Base-by-base conservation (phyloP, 2,329 filamentous ascomycete genomes). In the Escovopsis sp. region DNA sequence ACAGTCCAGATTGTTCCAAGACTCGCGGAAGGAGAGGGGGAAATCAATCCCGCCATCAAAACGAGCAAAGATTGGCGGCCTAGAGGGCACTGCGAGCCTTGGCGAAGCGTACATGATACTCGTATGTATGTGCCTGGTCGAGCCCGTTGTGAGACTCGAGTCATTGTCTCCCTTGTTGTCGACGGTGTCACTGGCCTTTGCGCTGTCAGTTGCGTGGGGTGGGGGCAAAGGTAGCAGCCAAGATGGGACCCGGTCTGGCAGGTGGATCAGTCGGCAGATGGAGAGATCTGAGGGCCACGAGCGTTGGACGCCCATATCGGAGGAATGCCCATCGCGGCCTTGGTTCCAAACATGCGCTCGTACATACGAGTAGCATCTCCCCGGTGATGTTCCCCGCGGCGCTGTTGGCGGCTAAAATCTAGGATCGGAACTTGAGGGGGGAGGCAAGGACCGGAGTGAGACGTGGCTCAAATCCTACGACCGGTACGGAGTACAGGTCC, bases 351-450 rank as follows among this genome's bases (percentile, higher is more conserved):
- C 23, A 6, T 23, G 23, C 23, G 23, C 5, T 23, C 23, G 23
- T 23, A 23, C 23, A 23, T 23, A 23, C 23, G 23, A 23, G 23
- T 11, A 9, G 9, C 35, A 37, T 37, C 35, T 37, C 35, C 35
- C 35, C 23, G 15, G 8, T 6, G 15, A 6, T 23, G 12, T 19
- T 15, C 4, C 32, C 41, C 38, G 32, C 38, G 39, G 42, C 45
- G 45, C 45, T 39, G 42, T 35, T 43, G 42, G 45, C 45, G 45
- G 45, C 42, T 46, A 42, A 36, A 33, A 6, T 36, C 34, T 37
- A 36, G 35, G 28, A 36, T 38, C 26, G 36, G 26, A 28, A 36
- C 39, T 40, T 39, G 43, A 39, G 28, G 33, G 38, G 28, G 26
- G 40, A 34, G 41, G 43, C 41, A 45, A 40, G 36, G 39, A 40